Base-by-base conservation (phyloP, 2,329 filamentous ascomycete genomes). In the Fusarium sp. region DNA sequence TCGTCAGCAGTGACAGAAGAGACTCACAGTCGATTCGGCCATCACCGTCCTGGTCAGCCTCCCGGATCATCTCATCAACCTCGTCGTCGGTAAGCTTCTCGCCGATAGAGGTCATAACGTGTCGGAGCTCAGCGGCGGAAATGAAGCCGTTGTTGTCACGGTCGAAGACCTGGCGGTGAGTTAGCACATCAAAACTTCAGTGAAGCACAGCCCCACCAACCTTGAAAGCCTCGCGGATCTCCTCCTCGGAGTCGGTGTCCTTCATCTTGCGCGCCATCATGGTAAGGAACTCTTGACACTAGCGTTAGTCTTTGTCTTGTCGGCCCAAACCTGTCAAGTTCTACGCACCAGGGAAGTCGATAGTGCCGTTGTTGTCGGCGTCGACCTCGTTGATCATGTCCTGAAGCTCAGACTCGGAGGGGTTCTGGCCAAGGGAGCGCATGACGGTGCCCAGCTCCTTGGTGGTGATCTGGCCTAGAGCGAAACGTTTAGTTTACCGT, bases 201-300 rank as follows among this genome's bases (percentile, higher is more conserved):
- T 23, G n/a, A 51, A 51, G 34, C n/a, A n/a, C 10, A 14, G n/a
- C 7, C 7, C 11, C 65, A 33, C 69, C 14, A 58, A 92, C 91
- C 86, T 94, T 94, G 88, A 95, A 95, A 13, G 92, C 92, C 81
- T 95, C 92, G 76, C 92, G 89, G 75, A 96, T 96, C 81, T 96
- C 92, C 83, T 96, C 92, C 82, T 96, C 92, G 53, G 92, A 95
- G 79, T 96, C 92, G 74, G 92, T 96, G 77, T 95, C 92, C 86
- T 95, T 95, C 92, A 96, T 96, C 85, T 96, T 96, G 78, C 92
- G 89, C 65, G 92, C 92, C 92, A 96, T 96, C 92, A 96, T 96
- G 70, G 92, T 96, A 67, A 96, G 85, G 82, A 96, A 96, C 79
- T 96, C 92, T 95, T 77, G 46, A 20, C n/a, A 27, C 18, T 27